Base-by-base conservation (phyloP, 139 green algal genomes). In the Chlamydomonas applanata region DNA sequence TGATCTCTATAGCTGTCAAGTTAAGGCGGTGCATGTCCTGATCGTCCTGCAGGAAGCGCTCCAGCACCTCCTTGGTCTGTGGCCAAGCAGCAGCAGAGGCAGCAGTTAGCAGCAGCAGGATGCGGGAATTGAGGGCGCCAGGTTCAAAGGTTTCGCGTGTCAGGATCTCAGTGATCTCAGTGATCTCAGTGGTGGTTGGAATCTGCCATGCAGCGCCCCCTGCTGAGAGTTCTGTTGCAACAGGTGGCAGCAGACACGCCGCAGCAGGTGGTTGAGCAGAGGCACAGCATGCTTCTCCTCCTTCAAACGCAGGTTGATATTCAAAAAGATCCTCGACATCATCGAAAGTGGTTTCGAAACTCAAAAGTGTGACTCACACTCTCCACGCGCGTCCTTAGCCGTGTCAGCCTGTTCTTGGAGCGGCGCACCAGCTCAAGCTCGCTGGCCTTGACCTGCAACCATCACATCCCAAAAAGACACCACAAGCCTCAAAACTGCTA, bases 401-500 rank as follows among this genome's bases (percentile, higher is more conserved):
- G 81, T 53, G 86, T 85, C 30, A 90, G 78, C 45, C 80, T 76
- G 74, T 78, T 95, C 88, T 99, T 98, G 59, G 96, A 83, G 44
- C 84, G 79, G 4, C 95, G 78, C 56, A 98, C 93, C 17, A 88
- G 75, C 87, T 99, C 95, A 78, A 99, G 84, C 75, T 97, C 97
- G 45, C 72, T 32, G 0, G 83, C 89, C 52, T 80, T 92, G 24
- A 85, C 69, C 79, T 85, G 79, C 60, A 49, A 13, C 9, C 4
- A 16, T 40, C 61, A 40, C 7, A 69, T 4, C 20, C 29, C 13
- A 13, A 4, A 40, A 5, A 20, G 27, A 11, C 5, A 24, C 7
- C 61, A 69, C 14, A 14, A 20, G 32, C 33, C 7, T n/a, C n/a
- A n/a, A n/a, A n/a, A n/a, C n/a, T n/a, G n/a, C n/a, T n/a, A n/a